Base-by-base conservation (phyloP, 164 flowering plant genomes). In the Pachysandra terminalis region DNA sequence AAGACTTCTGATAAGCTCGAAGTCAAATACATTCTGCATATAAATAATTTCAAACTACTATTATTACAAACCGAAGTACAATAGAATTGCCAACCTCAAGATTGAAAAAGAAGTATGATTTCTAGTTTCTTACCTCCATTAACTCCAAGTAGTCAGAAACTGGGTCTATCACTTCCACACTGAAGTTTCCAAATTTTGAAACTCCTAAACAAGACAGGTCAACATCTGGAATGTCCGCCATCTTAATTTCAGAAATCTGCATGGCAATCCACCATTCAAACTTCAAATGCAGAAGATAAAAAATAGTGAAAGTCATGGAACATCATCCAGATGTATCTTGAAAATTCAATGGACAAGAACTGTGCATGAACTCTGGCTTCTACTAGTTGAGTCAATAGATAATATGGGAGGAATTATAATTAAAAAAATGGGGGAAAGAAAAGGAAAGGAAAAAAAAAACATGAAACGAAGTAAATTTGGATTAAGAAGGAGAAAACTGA, bases 111-210 rank as follows among this genome's bases (percentile, higher is more conserved):
- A 48, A 23, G 22, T 55, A 49, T 22, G 23, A 41, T 63, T 32
- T 69, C 48, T 56, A 58, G 24, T 27, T 69, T 32, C 67, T 66
- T 61, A 91, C 97, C 91, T 95, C 91, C 98, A 95, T 78, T 48
- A 95, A 81, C 75, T 92, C 97, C 87, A 92, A 73, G 71, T 90
- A 92, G 68, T 96, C 99, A 67, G 96, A 85, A 76, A 92, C 98
- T 35, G 99, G 95, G 68, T 96, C 96, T 63, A 96, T 73, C 14
- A 96, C 97, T 81, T 95, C 97, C 51, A 95, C 97, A 56, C 71
- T 80, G 73, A 92, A 96, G 68, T 79, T 84, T 49, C 98, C 97
- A 80, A 67, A 89, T 54, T 82, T 76, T 70, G 93, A 80, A 51
- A 82, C 82, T 67, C 98, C 96, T 72, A 82, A 65, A 68, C 73